Base-by-base conservation (phyloP, 164 flowering plant genomes). In the Tetrastigma voinierianum region DNA sequence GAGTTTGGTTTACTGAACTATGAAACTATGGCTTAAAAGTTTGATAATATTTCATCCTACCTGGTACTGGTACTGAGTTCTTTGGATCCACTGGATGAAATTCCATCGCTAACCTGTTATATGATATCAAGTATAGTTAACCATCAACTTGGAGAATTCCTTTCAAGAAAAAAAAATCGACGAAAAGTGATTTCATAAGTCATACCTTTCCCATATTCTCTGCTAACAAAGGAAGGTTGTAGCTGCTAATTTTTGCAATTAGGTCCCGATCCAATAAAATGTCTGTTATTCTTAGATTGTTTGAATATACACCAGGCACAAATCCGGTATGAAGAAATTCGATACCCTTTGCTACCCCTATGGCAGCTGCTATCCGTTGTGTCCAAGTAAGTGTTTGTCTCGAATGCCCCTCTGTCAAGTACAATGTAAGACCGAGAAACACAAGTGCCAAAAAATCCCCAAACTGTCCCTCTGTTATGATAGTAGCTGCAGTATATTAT, bases 321-420 rank as follows among this genome's bases (percentile, higher is more conserved):
- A 95, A 86, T 54, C 98, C 97, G 16, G 88, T 73, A 69, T 96
- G 98, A 65, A 96, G 85, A 82, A 82, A 96, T 51, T 93, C 93
- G 60, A 96, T 83, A 20, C 98, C 99, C 80, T 80, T 93, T 68
- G 89, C 93, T 14, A 93, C 74, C 40, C 99, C 97, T 61, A 86
- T 79, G 2, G 90, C 96, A 64, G 95, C 87, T 54, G 89, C 77
- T 74, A 96, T 87, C 55, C 99, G 88, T 66, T 88, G 96, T 60
- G 82, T 45, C 98, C 99, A 96, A 10, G 77, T 77, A 63, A 90
- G 90, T 32, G 53, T 70, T 77, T 71, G 79, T 40, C 78, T 74
- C 13, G 74, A 61, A 64, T 40, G 66, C 32, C 78, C 76, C 43
- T 72, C 91, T 86, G 85, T 67, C 8, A 71, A 64, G 70, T 51